These are phyloP conservation scores for Cadophora luteo-olivacea DNA, from an alignment of 2,329 filamentous ascomycete species.

Conservation along the genomic window DNA sequence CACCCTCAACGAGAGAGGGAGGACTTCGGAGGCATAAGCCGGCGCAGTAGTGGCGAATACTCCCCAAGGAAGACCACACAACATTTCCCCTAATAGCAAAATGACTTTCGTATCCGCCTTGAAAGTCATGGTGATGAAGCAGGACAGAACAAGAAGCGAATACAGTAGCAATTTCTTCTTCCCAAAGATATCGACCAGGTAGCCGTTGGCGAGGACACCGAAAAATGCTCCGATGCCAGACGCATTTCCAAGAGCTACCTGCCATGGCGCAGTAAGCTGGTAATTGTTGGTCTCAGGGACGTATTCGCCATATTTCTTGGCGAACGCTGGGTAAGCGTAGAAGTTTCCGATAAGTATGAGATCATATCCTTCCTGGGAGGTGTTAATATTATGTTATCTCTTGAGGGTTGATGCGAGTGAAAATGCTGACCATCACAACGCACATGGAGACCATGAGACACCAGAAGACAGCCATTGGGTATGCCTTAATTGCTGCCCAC, in stretches of 20 bases:
- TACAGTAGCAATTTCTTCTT: conserved; percentile 54
- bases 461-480: conserved; percentile 86
- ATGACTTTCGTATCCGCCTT: conserved; percentile 53
- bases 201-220: conserved; percentile 45
- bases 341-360: conserved; percentile 18
- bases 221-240: conserved; percentile 17
- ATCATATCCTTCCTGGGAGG: conserved; percentile 15
- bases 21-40: conserved; percentile 53
- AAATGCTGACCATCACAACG: conserved; percentile 79
- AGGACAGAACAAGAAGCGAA: conserved; percentile 50
- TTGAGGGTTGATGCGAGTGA: not conserved
- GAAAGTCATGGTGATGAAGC: conserved; percentile 55
- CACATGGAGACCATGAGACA: conserved; percentile 82
- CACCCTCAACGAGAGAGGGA: conserved; percentile 50
- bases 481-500: conserved; percentile 75
- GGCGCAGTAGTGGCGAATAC: conserved; percentile 53
- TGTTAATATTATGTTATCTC: not conserved
- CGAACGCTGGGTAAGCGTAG: conserved; percentile 17
- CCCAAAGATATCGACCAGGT: conserved; percentile 54
- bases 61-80: conserved; percentile 56
- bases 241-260: conserved; percentile 7
- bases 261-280: conserved; percentile 14
- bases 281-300: conserved; percentile 2
- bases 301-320: conserved; percentile 14
- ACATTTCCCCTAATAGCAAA: conserved; percentile 53